Base-by-base conservation (phyloP, 176 grass and related monocot genomes). In the Paspalum notatum region DNA sequence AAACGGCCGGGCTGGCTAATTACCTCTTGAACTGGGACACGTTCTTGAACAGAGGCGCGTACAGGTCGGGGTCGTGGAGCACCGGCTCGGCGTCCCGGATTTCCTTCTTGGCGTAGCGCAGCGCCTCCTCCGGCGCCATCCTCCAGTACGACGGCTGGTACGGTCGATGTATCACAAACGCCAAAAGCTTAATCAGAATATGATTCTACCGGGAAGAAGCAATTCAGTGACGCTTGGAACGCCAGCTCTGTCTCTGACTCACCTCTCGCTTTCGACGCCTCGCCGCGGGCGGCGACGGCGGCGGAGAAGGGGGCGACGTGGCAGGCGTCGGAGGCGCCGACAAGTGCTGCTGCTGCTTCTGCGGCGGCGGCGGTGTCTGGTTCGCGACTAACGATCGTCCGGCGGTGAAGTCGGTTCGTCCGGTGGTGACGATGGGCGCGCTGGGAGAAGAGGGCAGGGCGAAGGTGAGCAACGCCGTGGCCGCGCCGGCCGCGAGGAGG, bases 1-100 rank as follows among this genome's bases (percentile, higher is more conserved):
- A 32, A 3, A 32, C 32, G 32, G 32, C 32, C 20, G n/a, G n/a
- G 10, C 27, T 58, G 9, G 32, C 32, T 0, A 18, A 1, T 61
- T 85, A 91, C 94, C 91, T 90, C 87, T 88, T 97, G 76, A 97
- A 97, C 21, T 71, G 79, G 58, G 94, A 97, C 9, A 97, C 80
- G 70, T 97, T 94, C 61, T 82, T 91, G 91, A 97, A 97, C 56
- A 97, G 82, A 6, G 94, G 83, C 71, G 87, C 67, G 62, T 90
- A 82, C 17, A 97, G 94, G 74, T 91, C 87, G 1, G 85, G 72
- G 82, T 94, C 91, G 47, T 90, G 83, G 18, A 24, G 10, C 67
- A 94, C 81, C 32, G 66, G 22, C 22, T 66, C 72, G 42, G 87
- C 89, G 68, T 49, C 72, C 32, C 68, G 78, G 26, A 94, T 97